Evolutionary conservation across 1,284 basidiomycete genomes (phyloP), one percentile per base, ranked within the genome.

Genomic region (Rhodotorula sp.): DNA sequence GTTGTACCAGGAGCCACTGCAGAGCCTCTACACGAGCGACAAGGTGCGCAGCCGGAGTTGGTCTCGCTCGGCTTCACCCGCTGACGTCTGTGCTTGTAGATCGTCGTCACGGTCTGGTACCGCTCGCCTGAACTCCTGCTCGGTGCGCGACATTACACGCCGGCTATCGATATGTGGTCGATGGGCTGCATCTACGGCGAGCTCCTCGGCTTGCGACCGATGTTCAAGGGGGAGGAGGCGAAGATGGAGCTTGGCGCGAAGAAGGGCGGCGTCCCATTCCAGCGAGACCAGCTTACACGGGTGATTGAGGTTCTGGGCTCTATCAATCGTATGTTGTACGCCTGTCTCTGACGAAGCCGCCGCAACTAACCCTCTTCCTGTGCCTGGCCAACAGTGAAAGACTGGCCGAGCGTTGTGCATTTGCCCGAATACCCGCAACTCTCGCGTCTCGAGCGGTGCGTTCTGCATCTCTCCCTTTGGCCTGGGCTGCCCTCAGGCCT

Each of bases 61-160:
- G 9, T 6, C 20, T 18, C 5, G 4, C 7, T 9, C 20, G 15
- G 13, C 30, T 7, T 22, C 16, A 24, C 34, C 30, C 8, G 10
- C 26, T 50, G 20, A 65, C 28, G 11, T 8, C 4, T n/a, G 20
- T 7, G 0, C 40, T 30, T 9, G 28, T 40, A 74, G 74, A 75
- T 99, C 18, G 96, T 99, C 47, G 96, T 99, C 4, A 99, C 96
- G 0, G 98, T 99, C 76, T 99, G 95, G 95, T 99, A 99, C 78
- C 89, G 95, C 57, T 92, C 94, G 4, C 95, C 95, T 0, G 95
- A 99, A 80, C 86, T 98, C 4, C 85, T 98, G 15, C 85, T 98
- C 79, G 95, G 95, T 20, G 92, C 94, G 4, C 91, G 94, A 70
- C 95, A 99, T 80, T 99, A 99, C 80, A 94, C 94, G 64, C 92